Percentiles rank a stretch among this genome's conserved stretches.
Conservation (phyloP, 1,284 basidiomycete genomes). For the Crucibulum cyathiforme region DNA sequence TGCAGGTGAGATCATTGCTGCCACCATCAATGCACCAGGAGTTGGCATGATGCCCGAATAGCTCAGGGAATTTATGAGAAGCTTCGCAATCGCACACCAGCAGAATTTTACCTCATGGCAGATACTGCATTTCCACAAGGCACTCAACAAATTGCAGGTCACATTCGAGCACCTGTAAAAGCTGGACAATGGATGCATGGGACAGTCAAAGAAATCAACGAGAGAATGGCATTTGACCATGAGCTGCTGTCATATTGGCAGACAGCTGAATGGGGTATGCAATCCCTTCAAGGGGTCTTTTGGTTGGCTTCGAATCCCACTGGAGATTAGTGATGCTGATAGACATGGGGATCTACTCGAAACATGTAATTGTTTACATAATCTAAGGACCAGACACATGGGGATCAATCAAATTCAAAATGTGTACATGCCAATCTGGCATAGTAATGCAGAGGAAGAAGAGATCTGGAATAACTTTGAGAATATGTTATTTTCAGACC, state of each 20-base stretch:
- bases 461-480: conserved; percentile 38
- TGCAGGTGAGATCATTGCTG: conserved; percentile 41
- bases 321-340: conserved; percentile 33
- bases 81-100: conserved; percentile 36
- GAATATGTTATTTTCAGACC: conserved; percentile 40
- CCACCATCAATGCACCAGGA: conserved; percentile 46
- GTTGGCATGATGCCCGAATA: conserved; percentile 54
- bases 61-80: conserved; percentile 45
- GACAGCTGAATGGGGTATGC: conserved; percentile 54
- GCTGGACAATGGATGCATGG: conserved; percentile 31
- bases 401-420: conserved; percentile 46
- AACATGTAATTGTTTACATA: conserved; percentile 15
- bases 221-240: conserved; percentile 29
- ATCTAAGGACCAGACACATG: conserved; percentile 35
- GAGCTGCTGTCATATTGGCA: conserved; percentile 47
- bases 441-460: conserved; percentile 21
- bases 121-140: conserved; percentile 52
- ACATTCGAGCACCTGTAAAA: conserved; percentile 50
- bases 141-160: conserved; percentile 28
- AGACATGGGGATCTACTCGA: conserved; percentile 36
- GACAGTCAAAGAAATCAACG: conserved; percentile 20
- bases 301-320: conserved; percentile 43
- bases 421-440: conserved; percentile 46
- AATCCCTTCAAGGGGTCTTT: conserved; percentile 49
- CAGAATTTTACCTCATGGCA: conserved; percentile 47